Evolutionary conservation across 2,329 filamentous ascomycete genomes (phyloP), one percentile per base, ranked within the genome.

Genomic region (Trichoderma polysporum): DNA sequence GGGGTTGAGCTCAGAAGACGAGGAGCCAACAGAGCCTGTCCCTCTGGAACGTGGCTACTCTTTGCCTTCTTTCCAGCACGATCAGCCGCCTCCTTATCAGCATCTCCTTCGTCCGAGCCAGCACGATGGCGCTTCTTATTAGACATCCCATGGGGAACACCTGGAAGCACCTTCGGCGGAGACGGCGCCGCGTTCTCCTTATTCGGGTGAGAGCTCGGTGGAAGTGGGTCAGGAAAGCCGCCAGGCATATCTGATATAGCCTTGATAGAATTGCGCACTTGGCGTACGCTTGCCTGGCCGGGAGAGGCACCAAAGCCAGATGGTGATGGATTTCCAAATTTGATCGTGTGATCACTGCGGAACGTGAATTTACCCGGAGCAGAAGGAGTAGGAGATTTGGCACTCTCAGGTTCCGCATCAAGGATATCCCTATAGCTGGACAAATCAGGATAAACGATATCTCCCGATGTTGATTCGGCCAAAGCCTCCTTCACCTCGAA

Each of bases 121-220:
- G 83, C 83, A n/a, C 88, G 83, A 71, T 85, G 83, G 29, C 88
- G 85, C 78, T 89, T 90, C 81, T 90, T 90, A 79, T 87, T 90
- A 8, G 81, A 76, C 78, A 90, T 85, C 19, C 88, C 88, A 71
- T 90, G 88, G 3, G 86, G 82, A 41, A 87, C 82, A 45, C 82
- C 82, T n/a, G 76, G 72, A 59, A 83, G 73, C 74, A 81, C 39
- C 52, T 77, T 76, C 4, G 73, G 71, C 22, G 64, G 59, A 27
- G 74, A 70, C 6, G 82, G 83, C 1, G 79, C 79, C 52, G 80
- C 77, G 71, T 88, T 88, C 73, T 88, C 86, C 77, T 88, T 88
- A 76, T 87, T 82, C 12, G 78, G 78, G 64, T 80, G 79, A 13
- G 75, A 73, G 49, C 71, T 73, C 1, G 74, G 74, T 2, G 75